Conservation (phyloP, 2,329 filamentous ascomycete species). For the Alternaria conjuncta region DNA sequence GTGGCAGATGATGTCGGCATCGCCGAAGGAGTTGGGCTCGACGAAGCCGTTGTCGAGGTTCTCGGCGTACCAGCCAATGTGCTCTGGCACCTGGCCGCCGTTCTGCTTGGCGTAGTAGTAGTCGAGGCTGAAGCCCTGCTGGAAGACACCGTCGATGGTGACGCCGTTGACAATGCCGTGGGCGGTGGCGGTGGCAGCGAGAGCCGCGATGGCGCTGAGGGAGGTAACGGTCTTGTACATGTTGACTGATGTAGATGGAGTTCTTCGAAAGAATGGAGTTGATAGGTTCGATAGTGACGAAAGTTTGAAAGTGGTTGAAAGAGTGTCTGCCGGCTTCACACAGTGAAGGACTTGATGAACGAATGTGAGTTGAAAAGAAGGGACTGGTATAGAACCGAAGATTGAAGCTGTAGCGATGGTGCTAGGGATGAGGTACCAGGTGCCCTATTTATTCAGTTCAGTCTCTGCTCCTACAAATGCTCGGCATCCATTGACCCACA, state of each 20-base stretch:
- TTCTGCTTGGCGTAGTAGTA: conserved; percentile 48
- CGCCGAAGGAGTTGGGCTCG: conserved; percentile 34
- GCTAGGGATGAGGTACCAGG: conserved; percentile 7
- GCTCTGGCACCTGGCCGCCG: conserved; percentile 35
- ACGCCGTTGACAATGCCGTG: conserved; percentile 56
- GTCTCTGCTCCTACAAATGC: not conserved
- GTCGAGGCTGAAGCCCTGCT: conserved; percentile 52
- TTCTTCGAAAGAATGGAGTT: conserved; percentile 20
- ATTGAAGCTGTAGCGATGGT: conserved; percentile 36
- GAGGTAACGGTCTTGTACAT: conserved; percentile 40
- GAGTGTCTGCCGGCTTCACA: conserved; percentile 44
- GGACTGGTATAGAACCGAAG: conserved; percentile 34
- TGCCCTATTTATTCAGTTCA: conserved; percentile 31
- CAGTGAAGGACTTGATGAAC: conserved; percentile 39
- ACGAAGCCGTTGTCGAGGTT: conserved; percentile 49
- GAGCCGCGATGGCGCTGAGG: conserved; percentile 37
- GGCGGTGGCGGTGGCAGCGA: conserved; percentile 52
- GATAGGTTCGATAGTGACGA: conserved; percentile 27
- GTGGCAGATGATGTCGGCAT: conserved; percentile 66
- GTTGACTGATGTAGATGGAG: conserved; percentile 14
- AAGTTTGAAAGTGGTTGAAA: conserved; percentile 28
- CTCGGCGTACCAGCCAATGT: conserved; percentile 54
- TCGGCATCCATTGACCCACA: not conserved
- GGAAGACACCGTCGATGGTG: conserved; percentile 56
- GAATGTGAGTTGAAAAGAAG: conserved; percentile 37